Base-by-base conservation (phyloP, 1,284 basidiomycete genomes). In the Xerocomus nothofagi region DNA sequence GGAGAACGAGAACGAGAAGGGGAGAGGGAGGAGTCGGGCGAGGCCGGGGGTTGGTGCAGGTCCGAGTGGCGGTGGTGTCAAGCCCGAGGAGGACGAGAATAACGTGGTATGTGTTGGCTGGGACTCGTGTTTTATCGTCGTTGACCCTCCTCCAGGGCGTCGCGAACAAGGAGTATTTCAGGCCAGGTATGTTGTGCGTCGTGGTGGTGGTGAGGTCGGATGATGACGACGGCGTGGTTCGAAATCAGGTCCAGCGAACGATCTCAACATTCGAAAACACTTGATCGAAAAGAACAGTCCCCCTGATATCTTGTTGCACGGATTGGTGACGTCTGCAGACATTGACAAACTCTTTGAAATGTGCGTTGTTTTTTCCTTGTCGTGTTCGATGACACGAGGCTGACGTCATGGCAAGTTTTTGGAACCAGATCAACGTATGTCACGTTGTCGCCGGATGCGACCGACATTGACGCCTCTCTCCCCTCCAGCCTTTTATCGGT, bases 261-360 rank as follows among this genome's bases (percentile, higher is more conserved):
- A 89, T 62, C 75, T 88, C 36, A 75, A 71, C 26, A 79, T 85
- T 45, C 79, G 90, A 15, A 84, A 85, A 47, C 77, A 78, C 43
- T 71, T 93, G 60, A 91, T 91, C 47, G 89, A 92, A 60, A 81
- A 81, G 51, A 85, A 91, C 57, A 84, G 80, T 60, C 86, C 87
- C 0, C 91, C 91, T 0, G 89, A 93, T 62, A 91, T 93, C 50
- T 64, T 93, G 40, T 81, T 91, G 0, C 86, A 90, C 56, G 88
- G 88, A 15, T 71, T 93, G 31, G 87, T 93, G 39, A 84, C 84
- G 1, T 82, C 86, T 0, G 80, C 83, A 44, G 91, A 93, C 58
- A 89, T 92, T 8, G 84, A 92, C 49, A 85, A 84, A 56, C 70
- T 93, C 21, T 93, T 93, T 60, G 78, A 88, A 45, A 91, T 93